Base-by-base conservation (phyloP, 768 basidiomycete species). In the Lentinula raphanica region DNA sequence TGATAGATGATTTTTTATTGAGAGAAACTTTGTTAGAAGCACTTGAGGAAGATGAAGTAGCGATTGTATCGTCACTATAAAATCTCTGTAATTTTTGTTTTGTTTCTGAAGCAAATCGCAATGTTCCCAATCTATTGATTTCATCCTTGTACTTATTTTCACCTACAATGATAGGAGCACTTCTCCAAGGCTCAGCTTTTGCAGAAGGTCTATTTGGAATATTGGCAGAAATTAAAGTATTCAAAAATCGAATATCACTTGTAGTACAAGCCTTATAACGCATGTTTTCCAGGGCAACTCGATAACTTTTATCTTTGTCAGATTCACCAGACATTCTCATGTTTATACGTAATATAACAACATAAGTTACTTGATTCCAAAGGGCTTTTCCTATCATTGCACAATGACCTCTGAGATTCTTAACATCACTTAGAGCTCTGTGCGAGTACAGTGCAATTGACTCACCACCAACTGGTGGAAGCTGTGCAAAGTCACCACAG, bases 401-500 rank as follows among this genome's bases (percentile, higher is more conserved):
- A 36, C 59, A 42, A 54, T 68, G 62, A 7, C 46, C 17, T 35
- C 36, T 38, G 12, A 27, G 44, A 23, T n/a, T 25, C 2, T 3
- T 54, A 6, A 36, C 5, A 31, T 19, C 21, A 28, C 13, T 31
- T 27, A 51, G 35, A 55, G 51, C 32, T 32, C 12, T 29, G 31
- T 51, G 32, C 54, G 55, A 59, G 42, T 60, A 64, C 15, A 64
- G 46, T 38, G 64, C 5, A 27, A 58, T 29, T 27, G n/a, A 15
- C 48, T 55, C 38, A 56, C 54, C n/a, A 21, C 49, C 31, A 46
- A 56, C 28, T 13, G 62, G 71, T 1, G 69, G 70, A 3, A 73
- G 48, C 45, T 73, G 71, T 12, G 73, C 75, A 67, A 78, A 76
- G 49, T 77, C 73, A 5, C 75, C 74, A 19, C 70, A 65, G 57